These are phyloP conservation scores for Cutaneotrichosporon dermatis DNA, from an alignment of 1,284 basidiomycete genomes.

Conservation along the genomic window DNA sequence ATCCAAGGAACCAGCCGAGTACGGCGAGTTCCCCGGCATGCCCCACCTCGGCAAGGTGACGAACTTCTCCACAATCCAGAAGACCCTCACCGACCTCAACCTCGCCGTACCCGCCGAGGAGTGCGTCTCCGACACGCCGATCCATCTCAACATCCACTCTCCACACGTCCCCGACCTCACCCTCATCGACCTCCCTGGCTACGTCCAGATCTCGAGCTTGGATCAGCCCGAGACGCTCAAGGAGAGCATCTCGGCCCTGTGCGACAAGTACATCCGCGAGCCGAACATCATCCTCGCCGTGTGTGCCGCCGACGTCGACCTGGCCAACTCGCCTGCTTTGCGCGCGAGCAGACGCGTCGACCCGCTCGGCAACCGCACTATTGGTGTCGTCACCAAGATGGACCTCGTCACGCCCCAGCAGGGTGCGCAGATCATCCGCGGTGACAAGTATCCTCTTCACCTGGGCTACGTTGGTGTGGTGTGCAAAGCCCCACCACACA, in stretches of 20 bases:
- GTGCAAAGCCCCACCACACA: slow-evolving; percentile 59
- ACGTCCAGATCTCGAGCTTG: slow-evolving; percentile 90
- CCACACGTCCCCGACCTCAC: slow-evolving; percentile 94
- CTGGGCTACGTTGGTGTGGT: slow-evolving; percentile 98
- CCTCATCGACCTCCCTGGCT: slow-evolving; percentile 94
- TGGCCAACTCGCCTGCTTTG: slow-evolving; percentile 95
- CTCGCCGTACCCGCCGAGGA: slow-evolving; percentile 82
- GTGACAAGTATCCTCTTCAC: slow-evolving; percentile 94
- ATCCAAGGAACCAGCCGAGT: slow-evolving; percentile 65
- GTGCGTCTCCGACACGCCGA: slow-evolving; percentile 89
- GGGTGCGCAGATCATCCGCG: slow-evolving; percentile 75
- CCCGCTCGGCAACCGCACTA: slow-evolving; percentile 87
- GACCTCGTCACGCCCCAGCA: slow-evolving; percentile 83
- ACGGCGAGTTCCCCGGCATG: slow-evolving; percentile 83
- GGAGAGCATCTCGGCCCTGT: slow-evolving; percentile 82
- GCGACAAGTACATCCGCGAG: slow-evolving; percentile 94
- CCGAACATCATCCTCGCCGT: slow-evolving; percentile 98
- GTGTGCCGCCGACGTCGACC: slow-evolving; percentile 95
- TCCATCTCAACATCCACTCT: slow-evolving; percentile 93
- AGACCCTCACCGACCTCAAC: slow-evolving; percentile 90
- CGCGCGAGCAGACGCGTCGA: slow-evolving; percentile 90
- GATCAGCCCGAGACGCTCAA: slow-evolving; percentile 94
- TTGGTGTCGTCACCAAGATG: slow-evolving; percentile 99
- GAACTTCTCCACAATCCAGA: slow-evolving; percentile 85
- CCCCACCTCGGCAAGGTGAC: slow-evolving; percentile 72